Percentiles rank a stretch among this genome's conserved stretches.
Evolutionary conservation across 2,329 filamentous ascomycete species (phyloP).

Genomic region (Neurospora crassa): DNA sequence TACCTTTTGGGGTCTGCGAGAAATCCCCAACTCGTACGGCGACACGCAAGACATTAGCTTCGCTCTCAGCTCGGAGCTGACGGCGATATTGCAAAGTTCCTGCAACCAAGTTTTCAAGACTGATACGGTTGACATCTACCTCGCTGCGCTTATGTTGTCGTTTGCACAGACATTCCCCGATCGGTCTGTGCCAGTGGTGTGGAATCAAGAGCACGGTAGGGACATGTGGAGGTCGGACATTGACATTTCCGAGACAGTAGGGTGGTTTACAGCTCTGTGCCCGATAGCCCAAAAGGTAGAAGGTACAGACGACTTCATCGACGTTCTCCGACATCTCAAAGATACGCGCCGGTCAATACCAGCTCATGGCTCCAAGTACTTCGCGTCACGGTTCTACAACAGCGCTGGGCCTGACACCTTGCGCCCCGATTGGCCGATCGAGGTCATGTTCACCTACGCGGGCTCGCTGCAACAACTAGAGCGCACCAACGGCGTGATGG

Average conservation of each 20-base stretch:
- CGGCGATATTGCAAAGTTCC: conserved; percentile 30
- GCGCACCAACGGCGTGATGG: conserved; percentile 37
- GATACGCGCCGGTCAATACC: conserved; percentile 37
- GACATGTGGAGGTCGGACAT: conserved; percentile 33
- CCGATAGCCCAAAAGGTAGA: conserved; percentile 37
- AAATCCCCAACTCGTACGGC: conserved; percentile 34
- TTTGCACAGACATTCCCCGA: conserved; percentile 47
- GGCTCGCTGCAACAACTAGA: conserved; percentile 41
- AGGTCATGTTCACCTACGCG: conserved; percentile 49
- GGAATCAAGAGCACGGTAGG: conserved; percentile 43
- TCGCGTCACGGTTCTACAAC: conserved; percentile 34
- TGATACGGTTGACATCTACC: conserved; percentile 42
- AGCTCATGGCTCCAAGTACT: conserved; percentile 38
- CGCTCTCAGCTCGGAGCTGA: conserved; percentile 31
- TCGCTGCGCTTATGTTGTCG: conserved; percentile 44
- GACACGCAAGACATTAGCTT: conserved; percentile 34
- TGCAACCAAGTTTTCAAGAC: conserved; percentile 39
- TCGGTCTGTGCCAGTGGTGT: conserved; percentile 39
- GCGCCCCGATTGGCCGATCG: conserved; percentile 37
- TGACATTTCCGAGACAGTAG: conserved; percentile 47
- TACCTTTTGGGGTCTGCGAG: conserved; percentile 38
- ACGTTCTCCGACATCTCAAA: conserved; percentile 43
- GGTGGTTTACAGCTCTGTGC: conserved; percentile 50
- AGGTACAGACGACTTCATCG: conserved; percentile 37
- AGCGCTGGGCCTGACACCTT: conserved; percentile 22